These are phyloP conservation scores for Salix caprea DNA, from an alignment of 345 rosid species.

Conservation along the genomic window DNA sequence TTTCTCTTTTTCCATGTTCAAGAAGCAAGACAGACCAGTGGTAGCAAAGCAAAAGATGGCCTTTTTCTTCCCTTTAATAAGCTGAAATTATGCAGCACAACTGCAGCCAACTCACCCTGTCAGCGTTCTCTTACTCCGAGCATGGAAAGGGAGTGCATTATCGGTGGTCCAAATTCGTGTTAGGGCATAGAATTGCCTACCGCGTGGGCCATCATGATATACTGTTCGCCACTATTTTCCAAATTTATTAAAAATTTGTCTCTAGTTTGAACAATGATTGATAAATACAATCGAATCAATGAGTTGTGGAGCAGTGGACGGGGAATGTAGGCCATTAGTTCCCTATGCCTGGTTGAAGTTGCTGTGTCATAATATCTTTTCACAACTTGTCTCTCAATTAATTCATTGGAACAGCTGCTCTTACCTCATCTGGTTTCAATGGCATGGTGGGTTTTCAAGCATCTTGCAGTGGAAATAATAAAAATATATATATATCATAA, in stretches of 20 bases:
- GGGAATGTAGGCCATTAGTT: slow-evolving; percentile 9
- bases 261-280: slow-evolving; percentile 27
- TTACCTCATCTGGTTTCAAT: not conserved
- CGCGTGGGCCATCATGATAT: slow-evolving; percentile 28
- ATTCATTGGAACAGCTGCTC: slow-evolving; percentile 18
- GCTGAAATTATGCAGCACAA: slow-evolving; percentile 14
- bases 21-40: slow-evolving; percentile 6
- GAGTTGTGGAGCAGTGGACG: slow-evolving; percentile 13
- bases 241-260: slow-evolving; percentile 29
- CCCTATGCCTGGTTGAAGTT: slow-evolving; percentile 14
- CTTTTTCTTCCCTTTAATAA: slow-evolving; percentile 5
- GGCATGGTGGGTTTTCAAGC: not conserved
- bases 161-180: not conserved
- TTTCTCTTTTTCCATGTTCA: slow-evolving; percentile 15
- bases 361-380: slow-evolving; percentile 6
- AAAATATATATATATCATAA: too few relatives aligned
- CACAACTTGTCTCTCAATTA: slow-evolving; percentile 21
- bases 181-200: slow-evolving; percentile 18
- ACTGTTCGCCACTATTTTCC: slow-evolving; percentile 20
- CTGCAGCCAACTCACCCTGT: slow-evolving; percentile 19
- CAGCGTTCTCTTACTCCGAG: slow-evolving; percentile 16
- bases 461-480: too few relatives aligned
- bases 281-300: slow-evolving; percentile 16
- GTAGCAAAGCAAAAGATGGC: slow-evolving; percentile 18
- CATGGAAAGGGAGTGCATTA: not conserved